Conservation (phyloP, 1,284 basidiomycete species). For the Ceratobasidium sp. region DNA sequence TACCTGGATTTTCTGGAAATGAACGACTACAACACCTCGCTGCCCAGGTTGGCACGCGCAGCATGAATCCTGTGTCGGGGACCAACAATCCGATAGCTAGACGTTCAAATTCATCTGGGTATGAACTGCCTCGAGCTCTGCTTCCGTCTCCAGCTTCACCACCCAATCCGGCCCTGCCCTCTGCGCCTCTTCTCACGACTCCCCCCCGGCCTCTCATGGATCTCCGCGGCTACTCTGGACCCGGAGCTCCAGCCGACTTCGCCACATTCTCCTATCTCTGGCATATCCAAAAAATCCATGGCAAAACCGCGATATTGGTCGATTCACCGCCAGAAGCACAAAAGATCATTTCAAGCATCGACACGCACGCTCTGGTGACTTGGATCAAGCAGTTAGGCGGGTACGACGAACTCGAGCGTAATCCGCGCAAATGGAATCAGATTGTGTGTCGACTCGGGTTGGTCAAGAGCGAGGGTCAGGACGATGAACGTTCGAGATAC, state of each 20-base stretch:
- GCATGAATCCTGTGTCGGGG: neutral
- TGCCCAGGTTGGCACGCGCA: neutral
- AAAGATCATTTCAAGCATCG: neutral
- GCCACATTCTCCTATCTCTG: conserved; percentile 9
- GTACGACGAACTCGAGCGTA: conserved; percentile 5
- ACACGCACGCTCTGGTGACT: conserved; percentile 3
- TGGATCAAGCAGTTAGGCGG: conserved; percentile 9
- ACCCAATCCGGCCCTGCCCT: neutral
- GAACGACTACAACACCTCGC: neutral
- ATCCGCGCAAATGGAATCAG: conserved; percentile 6
- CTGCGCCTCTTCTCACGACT: neutral
- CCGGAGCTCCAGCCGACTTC: neutral
- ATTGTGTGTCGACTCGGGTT: neutral
- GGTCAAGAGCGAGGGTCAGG: neutral
- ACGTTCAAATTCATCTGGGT: neutral
- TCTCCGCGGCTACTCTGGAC: neutral
- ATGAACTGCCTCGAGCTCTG: neutral
- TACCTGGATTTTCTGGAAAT: neutral
- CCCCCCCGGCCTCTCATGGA: neutral
- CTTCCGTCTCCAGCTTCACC: neutral
- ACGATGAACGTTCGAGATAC: neutral
- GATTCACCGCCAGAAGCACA: neutral
- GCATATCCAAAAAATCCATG: neutral
- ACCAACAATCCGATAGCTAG: neutral
- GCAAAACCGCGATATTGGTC: neutral